phyloP scores from a whole-genome alignment of 139 green algal genomes.

The Penium margaritaceum region DNA sequence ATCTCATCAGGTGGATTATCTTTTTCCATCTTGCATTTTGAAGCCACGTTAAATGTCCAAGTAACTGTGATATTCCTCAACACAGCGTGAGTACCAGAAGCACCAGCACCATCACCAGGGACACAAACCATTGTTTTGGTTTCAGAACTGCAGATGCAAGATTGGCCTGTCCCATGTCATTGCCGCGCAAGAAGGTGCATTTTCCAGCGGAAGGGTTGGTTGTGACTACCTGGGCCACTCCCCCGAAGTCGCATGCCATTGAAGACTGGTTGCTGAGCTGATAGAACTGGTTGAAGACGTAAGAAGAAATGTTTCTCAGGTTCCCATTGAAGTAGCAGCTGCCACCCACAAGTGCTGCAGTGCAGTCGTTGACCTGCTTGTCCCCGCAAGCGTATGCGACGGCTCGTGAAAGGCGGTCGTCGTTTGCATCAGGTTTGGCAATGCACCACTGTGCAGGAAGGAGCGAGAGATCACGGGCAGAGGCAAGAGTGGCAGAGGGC shows the following conservation, averaged over 20 bases:
- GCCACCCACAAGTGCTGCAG: background rate
- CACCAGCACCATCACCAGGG: no score
- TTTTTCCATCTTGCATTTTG: no score
- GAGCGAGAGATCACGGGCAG: background rate
- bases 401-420: background rate
- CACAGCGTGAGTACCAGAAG: no score
- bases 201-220: background rate
- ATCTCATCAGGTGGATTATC: no score
- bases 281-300: slow-evolving; percentile 17
- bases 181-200: no score
- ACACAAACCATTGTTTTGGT: no score
- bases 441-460: slow-evolving; percentile 1
- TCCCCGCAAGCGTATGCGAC: background rate
- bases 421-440: background rate
- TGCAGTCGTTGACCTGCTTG: background rate
- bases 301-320: background rate
- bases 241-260: slow-evolving; percentile 7
- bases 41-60: no score
- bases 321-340: background rate
- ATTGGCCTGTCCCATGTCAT: no score
- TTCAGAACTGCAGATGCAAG: no score
- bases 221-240: background rate
- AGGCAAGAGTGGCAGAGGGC: background rate
- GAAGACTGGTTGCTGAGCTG: background rate
- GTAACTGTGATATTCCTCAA: no score